phyloP scores from a whole-genome alignment of 371 early-diverging fungal species.

The Rhizopus delemar region DNA sequence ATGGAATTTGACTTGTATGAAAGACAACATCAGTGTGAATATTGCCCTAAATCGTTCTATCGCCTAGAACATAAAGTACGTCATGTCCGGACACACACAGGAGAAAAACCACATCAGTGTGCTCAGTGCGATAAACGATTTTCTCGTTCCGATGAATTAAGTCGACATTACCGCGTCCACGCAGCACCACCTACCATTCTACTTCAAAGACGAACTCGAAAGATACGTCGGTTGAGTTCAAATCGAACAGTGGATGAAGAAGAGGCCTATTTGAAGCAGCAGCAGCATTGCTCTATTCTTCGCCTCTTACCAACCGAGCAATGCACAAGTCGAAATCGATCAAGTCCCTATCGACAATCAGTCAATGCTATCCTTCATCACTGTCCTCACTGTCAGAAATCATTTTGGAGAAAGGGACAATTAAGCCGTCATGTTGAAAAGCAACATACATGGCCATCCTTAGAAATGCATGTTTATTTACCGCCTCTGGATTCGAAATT shows the following conservation, averaged over 20 bases:
- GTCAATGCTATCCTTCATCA: constrained; percentile 36
- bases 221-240: constrained; percentile 8
- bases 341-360: constrained; percentile 29
- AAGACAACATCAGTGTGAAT: constrained; percentile 72
- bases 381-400: constrained; percentile 48
- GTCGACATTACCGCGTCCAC: constrained; percentile 73
- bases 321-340: constrained; percentile 4
- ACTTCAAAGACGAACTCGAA: constrained; percentile 6
- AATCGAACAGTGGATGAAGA: constrained; percentile 23
- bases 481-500: constrained; percentile 17
- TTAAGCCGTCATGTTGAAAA: constrained; percentile 45
- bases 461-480: constrained; percentile 8
- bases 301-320: constrained; percentile 29
- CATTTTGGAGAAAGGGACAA: constrained; percentile 50
- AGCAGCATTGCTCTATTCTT: constrained; percentile 46
- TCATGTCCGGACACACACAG: constrained; percentile 88
- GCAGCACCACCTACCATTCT: constrained; percentile 29
- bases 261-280: constrained; percentile 42
- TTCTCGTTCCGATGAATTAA: constrained; percentile 86
- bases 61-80: constrained; percentile 80
- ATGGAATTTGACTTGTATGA: not conserved
- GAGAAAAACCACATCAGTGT: constrained; percentile 84
- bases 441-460: constrained; percentile 5
- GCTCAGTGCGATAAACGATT: constrained; percentile 79
- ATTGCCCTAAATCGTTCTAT: constrained; percentile 73